Base-by-base conservation (phyloP, 306 rosid species). In the Cicer bijugum region DNA sequence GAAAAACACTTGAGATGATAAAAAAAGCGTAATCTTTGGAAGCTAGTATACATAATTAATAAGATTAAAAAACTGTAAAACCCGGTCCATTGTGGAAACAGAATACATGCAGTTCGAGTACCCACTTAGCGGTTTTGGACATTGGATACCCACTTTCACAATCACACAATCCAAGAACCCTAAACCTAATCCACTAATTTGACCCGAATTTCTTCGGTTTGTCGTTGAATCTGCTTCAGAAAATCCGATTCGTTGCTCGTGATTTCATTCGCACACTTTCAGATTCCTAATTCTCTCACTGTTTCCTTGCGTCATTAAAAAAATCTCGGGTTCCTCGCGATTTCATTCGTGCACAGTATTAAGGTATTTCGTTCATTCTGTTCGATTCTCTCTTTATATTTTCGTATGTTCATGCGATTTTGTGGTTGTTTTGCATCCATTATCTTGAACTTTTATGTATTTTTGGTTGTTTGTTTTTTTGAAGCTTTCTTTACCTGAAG, bases 141-240 rank as follows among this genome's bases (percentile, higher is more conserved):
- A 58, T 9, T 56, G 62, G 62, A 56, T 56, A 56, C 42, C 64
- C 64, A 28, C 64, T 58, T 58, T 58, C 42, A 55, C 61, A 19
- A 9, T 23, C 37, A 55, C 61, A 58, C 64, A 58, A 33, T 58
- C 17, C 3, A 58, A 58, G 9, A 58, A 58, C 64, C 64, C 42
- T 58, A 56, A 56, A 20, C 38, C 62, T 56, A 28, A 58, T 58
- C 42, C 40, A 8, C 16, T 0, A 23, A 23, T 23, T 7, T 1
- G 1, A 1, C 11, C 40, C 42, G 9, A 28, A 11, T 28, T 38
- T 56, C 62, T 56, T 56, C 14, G 14, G 2, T 9, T 56, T 9
- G 9, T 58, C 64, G 5, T 9, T 11, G 64, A 39, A 58, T 23
- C 33, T 58, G 40, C 42, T 23, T 12, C 64, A 23, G 4, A 58